A percentile compares a stretch with the other conserved stretches of the same genome.
These are phyloP conservation scores for Aaosphaeria pasadenensis DNA, from an alignment of 2,329 filamentous ascomycete genomes.

Conservation along the genomic window DNA sequence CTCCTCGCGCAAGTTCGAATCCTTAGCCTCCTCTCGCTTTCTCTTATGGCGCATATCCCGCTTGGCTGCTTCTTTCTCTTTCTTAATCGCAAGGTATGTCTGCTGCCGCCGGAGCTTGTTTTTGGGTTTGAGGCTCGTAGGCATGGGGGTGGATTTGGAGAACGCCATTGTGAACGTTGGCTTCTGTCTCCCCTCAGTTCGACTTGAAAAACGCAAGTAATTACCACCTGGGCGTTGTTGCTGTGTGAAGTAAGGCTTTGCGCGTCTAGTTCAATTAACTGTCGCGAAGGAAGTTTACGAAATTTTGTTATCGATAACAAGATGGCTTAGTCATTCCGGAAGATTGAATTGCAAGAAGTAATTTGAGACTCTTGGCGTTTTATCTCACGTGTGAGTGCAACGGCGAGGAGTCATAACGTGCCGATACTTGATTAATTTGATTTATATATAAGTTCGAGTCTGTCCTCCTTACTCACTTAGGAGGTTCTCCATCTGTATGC, in stretches of 20 bases:
- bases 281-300: no score
- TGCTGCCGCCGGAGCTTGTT: conserved; percentile 81
- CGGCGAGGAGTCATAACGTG: conserved; percentile 6
- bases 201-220: background rate
- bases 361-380: conserved; percentile 13
- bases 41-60: conserved; percentile 74
- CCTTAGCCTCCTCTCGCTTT: conserved; percentile 80
- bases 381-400: background rate
- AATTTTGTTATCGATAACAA: no score
- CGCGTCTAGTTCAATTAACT: no score
- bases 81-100: conserved; percentile 78
- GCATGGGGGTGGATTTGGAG: conserved; percentile 44
- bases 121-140: conserved; percentile 55
- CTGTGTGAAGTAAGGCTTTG: background rate
- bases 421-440: conserved; percentile 15
- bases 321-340: no score
- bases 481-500: conserved; percentile 35
- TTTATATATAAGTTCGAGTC: background rate
- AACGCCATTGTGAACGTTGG: conserved; percentile 44
- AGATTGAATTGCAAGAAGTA: background rate
- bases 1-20: conserved; percentile 71
- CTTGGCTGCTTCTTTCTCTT: conserved; percentile 67
- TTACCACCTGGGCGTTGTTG: background rate
- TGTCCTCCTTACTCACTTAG: conserved; percentile 20
- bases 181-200: conserved; percentile 4